A percentile compares a stretch with the other conserved stretches of the same genome.
Conservation (phyloP, 768 basidiomycete genomes). For the Boletus rufocinnamomeus region DNA sequence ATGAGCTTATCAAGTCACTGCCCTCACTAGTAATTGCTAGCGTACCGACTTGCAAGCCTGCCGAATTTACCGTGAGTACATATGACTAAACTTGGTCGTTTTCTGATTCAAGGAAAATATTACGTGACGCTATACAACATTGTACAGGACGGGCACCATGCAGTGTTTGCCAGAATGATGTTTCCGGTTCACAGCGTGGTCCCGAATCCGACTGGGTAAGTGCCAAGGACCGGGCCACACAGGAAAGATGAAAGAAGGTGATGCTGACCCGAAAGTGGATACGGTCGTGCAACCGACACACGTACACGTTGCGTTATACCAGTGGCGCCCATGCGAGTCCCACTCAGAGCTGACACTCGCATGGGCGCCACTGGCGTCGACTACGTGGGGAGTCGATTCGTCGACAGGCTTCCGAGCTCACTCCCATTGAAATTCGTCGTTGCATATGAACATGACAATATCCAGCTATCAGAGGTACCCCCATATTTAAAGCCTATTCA, state of each 20-base stretch:
- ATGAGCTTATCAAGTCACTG: no score
- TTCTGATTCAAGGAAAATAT: neutral
- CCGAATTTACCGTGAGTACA: no score
- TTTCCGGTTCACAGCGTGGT: slow-evolving; percentile 16
- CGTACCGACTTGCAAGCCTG: no score
- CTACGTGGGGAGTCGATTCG: slow-evolving; percentile 76
- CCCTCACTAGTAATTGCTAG: no score
- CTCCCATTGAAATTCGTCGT: slow-evolving; percentile 98
- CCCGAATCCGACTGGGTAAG: slow-evolving; percentile 28
- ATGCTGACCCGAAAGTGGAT: neutral
- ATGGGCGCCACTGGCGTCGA: slow-evolving; percentile 59
- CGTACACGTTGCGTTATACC: slow-evolving; percentile 38
- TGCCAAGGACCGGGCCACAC: slow-evolving; percentile 33
- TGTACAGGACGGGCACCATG: neutral
- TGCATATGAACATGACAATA: neutral
- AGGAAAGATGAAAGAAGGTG: neutral
- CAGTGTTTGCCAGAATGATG: neutral
- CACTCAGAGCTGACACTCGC: slow-evolving; percentile 25
- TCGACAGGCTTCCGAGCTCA: slow-evolving; percentile 30
- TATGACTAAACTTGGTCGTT: neutral
- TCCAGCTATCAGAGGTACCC: neutral
- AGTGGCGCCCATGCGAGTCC: no score
- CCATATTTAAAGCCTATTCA: neutral
- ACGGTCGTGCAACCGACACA: slow-evolving; percentile 1
- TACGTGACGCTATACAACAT: neutral